A percentile compares a stretch with the other conserved stretches of the same genome.
Evolutionary conservation across 192 early-diverging fungal species (phyloP).

Genomic region (Backusella tuberculispora): DNA sequence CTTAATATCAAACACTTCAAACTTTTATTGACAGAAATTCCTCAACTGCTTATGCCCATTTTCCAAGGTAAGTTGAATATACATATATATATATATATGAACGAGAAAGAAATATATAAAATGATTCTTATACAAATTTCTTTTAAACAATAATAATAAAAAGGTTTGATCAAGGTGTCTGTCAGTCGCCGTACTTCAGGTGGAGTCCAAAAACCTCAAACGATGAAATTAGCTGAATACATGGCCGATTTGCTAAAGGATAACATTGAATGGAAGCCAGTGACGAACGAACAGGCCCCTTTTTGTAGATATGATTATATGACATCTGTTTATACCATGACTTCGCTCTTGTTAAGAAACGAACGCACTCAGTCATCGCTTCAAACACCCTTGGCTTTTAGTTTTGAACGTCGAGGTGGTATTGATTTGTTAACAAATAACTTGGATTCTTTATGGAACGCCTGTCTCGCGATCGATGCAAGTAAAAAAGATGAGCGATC

Average conservation of each 20-base stretch:
- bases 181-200: slow-evolving; percentile 59
- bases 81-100: background rate
- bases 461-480: slow-evolving; percentile 29
- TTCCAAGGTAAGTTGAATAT: slow-evolving; percentile 48
- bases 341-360: slow-evolving; percentile 62
- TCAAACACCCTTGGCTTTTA: slow-evolving; percentile 63
- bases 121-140: background rate
- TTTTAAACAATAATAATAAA: background rate
- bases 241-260: slow-evolving; percentile 58
- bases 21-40: slow-evolving; percentile 68
- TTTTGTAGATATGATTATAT: slow-evolving; percentile 58
- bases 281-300: slow-evolving; percentile 21
- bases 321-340: slow-evolving; percentile 53
- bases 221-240: slow-evolving; percentile 61
- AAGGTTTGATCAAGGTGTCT: slow-evolving; percentile 62
- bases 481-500: slow-evolving; percentile 41
- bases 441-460: slow-evolving; percentile 53
- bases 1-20: slow-evolving; percentile 70
- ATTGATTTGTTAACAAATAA: slow-evolving; percentile 52
- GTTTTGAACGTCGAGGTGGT: slow-evolving; percentile 64
- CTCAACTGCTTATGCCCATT: slow-evolving; percentile 59
- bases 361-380: slow-evolving; percentile 60
- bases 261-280: slow-evolving; percentile 47
- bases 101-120: background rate
- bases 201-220: slow-evolving; percentile 47